Conservation (phyloP, 2,329 filamentous ascomycete species). For the Orbilia quercus region DNA sequence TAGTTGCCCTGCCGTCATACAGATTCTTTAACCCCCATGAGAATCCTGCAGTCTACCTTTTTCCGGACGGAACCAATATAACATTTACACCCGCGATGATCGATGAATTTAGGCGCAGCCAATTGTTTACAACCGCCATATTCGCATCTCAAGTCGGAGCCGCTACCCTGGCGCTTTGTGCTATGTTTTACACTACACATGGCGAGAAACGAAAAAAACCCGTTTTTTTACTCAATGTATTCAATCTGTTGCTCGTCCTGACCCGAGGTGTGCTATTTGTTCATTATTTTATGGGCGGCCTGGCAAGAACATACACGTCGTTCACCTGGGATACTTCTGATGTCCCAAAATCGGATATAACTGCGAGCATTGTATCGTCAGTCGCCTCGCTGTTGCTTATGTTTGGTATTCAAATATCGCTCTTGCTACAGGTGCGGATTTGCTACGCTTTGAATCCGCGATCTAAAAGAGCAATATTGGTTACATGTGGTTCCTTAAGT, state of each 20-base stretch:
- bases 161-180: slow-evolving; percentile 72
- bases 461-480: slow-evolving; percentile 63
- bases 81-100: slow-evolving; percentile 57
- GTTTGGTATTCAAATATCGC: slow-evolving; percentile 69
- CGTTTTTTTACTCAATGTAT: slow-evolving; percentile 74
- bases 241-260: slow-evolving; percentile 71
- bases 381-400: slow-evolving; percentile 69
- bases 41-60: slow-evolving; percentile 40
- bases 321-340: slow-evolving; percentile 69
- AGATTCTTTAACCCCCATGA: slow-evolving; percentile 29
- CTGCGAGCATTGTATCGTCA: slow-evolving; percentile 66
- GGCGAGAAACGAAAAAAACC: slow-evolving; percentile 72
- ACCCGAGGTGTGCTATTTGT: slow-evolving; percentile 71
- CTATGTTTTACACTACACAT: slow-evolving; percentile 76
- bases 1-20: slow-evolving; percentile 17
- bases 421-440: slow-evolving; percentile 73
- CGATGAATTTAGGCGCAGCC: slow-evolving; percentile 44
- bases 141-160: slow-evolving; percentile 78
- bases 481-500: slow-evolving; percentile 66
- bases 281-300: slow-evolving; percentile 72
- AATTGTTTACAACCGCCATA: slow-evolving; percentile 63
- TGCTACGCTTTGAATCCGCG: slow-evolving; percentile 65
- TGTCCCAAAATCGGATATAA: slow-evolving; percentile 66
- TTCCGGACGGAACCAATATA: slow-evolving; percentile 56
- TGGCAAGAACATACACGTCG: slow-evolving; percentile 72